Base-by-base conservation (phyloP, 805 yeast genomes). In the Starmerella sirachaensis region DNA sequence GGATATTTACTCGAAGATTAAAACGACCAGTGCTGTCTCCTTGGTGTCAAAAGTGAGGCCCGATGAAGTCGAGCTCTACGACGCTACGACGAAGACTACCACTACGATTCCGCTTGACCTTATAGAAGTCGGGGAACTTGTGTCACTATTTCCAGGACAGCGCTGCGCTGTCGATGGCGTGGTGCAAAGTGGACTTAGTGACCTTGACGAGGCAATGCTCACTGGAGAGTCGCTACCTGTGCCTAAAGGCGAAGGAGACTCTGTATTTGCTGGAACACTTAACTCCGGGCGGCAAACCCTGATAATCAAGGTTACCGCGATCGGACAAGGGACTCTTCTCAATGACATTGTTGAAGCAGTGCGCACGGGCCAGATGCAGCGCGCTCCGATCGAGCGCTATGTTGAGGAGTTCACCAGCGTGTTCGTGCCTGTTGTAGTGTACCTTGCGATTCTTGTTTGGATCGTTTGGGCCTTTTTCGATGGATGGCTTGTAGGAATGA, bases 51-150 rank as follows among this genome's bases (percentile, higher is more conserved):
- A 62, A 6, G 57, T 77, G 45, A 72, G 78, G 37, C 70, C 71
- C 1, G 57, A 63, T 2, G 53, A 78, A 0, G 64, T 65, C 2
- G 48, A 14, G 40, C 46, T 25, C 12, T 25, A 17, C 12, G 34
- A 37, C 22, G 8, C 21, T 16, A n/a, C 25, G 3, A 10, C 25
- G 5, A 23, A 31, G 6, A 20, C 36, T 6, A 24, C 40, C 4
- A 26, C 12, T 11, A 13, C 30, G 29, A 24, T 13, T 42, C 48
- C 24, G 13, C 38, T 58, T 5, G 64, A 61, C 37, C 46, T 68
- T 34, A 61, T 88, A 22, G 94, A 88, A 55, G 82, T 94, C 2
- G 95, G 96, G 43, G 98, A 91, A 55, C 74, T 78, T 29, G 66
- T 86, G 1, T 45, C 49, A 12, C 53, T 63, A 8, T 36, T 52